Conservation (phyloP, 768 basidiomycete genomes). For the Calocera viscosa region DNA sequence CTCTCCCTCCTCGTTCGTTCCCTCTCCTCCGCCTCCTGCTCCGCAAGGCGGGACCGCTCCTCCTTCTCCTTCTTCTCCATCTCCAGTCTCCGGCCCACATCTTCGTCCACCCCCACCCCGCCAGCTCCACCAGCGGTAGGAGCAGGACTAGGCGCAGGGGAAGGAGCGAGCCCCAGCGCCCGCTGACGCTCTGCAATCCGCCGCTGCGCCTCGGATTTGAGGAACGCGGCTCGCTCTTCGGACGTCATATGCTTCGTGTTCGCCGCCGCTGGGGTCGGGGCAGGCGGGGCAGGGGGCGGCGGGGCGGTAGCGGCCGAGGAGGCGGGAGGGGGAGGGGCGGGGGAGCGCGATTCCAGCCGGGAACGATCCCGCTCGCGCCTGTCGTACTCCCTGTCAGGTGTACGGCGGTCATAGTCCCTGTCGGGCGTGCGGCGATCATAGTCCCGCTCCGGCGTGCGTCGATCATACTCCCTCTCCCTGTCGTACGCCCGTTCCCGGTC, state of each 20-base stretch:
- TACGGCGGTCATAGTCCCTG: constrained; percentile 11
- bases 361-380: constrained; percentile 30
- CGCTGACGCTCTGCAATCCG: constrained; percentile 76
- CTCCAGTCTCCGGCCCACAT: constrained; percentile 71
- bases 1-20: constrained; percentile 59
- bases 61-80: constrained; percentile 86
- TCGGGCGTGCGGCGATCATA: constrained; percentile 24
- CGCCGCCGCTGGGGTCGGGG: constrained; percentile 18
- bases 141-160: constrained; percentile 32
- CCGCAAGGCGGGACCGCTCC: constrained; percentile 64
- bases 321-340: constrained; percentile 41
- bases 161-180: constrained; percentile 56
- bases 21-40: constrained; percentile 68
- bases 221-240: constrained; percentile 67
- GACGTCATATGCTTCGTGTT: constrained; percentile 66
- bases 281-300: constrained; percentile 29
- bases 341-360: constrained; percentile 28
- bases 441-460: constrained; percentile 21
- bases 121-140: constrained; percentile 25
- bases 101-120: constrained; percentile 45
- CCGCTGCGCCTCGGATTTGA: constrained; percentile 65
- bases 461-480: constrained; percentile 23
- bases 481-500: constrained; percentile 22
- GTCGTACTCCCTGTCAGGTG: constrained; percentile 22
- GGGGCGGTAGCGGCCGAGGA: constrained; percentile 24